These are phyloP conservation scores for Boletus sp. DNA, from an alignment of 768 basidiomycete genomes.

Conservation along the genomic window DNA sequence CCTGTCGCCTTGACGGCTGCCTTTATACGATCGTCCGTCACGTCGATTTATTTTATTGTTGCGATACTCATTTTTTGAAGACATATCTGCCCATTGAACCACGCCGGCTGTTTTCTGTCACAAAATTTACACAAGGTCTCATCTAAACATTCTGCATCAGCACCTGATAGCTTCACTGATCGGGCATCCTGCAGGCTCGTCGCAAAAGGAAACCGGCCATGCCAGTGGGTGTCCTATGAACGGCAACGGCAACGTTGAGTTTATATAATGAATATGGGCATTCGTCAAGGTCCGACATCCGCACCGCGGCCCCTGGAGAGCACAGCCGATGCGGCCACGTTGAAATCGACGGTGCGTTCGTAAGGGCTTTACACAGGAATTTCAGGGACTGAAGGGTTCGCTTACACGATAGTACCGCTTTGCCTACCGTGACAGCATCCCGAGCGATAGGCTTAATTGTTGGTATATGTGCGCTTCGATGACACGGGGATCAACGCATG, in stretches of 20 bases:
- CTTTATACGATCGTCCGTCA: conserved; percentile 18
- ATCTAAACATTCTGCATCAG: conserved; percentile 9
- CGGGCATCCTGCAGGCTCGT: conserved; percentile 22
- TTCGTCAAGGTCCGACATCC: conserved; percentile 19
- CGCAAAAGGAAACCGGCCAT: conserved; percentile 24
- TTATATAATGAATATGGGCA: conserved; percentile 10
- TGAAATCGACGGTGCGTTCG: conserved; percentile 9
- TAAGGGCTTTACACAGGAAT: conserved; percentile 14
- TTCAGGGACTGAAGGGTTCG: conserved; percentile 22
- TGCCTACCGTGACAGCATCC: conserved; percentile 29
- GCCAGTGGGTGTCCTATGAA: neutral
- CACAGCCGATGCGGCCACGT: conserved; percentile 29
- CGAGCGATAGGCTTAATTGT: conserved; percentile 14
- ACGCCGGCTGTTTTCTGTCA: conserved; percentile 20
- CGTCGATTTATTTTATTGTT: conserved; percentile 5
- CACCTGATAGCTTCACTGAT: conserved; percentile 24
- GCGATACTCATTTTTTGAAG: conserved; percentile 9
- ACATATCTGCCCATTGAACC: conserved; percentile 5
- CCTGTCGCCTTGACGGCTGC: conserved; percentile 3
- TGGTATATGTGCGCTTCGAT: conserved; percentile 19
- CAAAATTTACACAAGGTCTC: conserved; percentile 16
- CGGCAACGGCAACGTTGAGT: conserved; percentile 22
- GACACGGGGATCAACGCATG: conserved; percentile 27
- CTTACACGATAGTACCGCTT: conserved; percentile 20
- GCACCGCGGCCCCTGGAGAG: conserved; percentile 8